Percentiles rank a stretch among this genome's conserved stretches.
These are phyloP conservation scores for Coprinopsis marcescibilis DNA, from an alignment of 768 basidiomycete genomes.

Conservation along the genomic window DNA sequence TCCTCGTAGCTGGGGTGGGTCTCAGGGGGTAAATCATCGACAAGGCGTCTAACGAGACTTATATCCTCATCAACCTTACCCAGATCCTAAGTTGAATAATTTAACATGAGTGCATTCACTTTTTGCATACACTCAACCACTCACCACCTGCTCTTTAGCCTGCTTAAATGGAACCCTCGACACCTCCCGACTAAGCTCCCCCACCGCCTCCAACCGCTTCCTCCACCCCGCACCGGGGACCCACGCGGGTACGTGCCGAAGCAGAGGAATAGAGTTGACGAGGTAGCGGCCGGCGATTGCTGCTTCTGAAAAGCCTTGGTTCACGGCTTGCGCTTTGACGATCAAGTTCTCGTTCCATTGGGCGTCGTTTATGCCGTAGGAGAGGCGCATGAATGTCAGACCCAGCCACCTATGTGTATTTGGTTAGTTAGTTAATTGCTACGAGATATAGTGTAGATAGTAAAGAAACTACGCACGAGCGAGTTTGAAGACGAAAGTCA, in stretches of 20 bases:
- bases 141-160: not conserved
- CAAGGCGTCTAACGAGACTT: too few species aligned
- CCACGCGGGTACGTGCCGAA: conserved; percentile 4
- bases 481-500: too few species aligned
- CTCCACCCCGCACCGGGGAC: conserved; percentile 9
- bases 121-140: too few species aligned
- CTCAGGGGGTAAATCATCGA: too few species aligned
- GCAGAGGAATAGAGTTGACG: conserved; percentile 1
- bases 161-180: not conserved
- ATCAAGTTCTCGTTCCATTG: conserved; percentile 24
- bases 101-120: too few species aligned
- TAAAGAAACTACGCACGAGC: too few species aligned
- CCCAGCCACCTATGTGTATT: conserved; percentile 38
- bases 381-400: conserved; percentile 29
- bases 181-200: not conserved
- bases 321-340: not conserved
- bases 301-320: not conserved
- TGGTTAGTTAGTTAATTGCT: too few species aligned
- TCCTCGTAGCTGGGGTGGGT: too few species aligned
- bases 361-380: conserved; percentile 23
- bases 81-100: too few species aligned
- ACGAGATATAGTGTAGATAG: too few species aligned
- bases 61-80: too few species aligned
- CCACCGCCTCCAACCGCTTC: not conserved
- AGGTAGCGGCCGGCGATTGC: not conserved